Base-by-base conservation (phyloP, 768 basidiomycete species). In the Podaxis carcinomalis region DNA sequence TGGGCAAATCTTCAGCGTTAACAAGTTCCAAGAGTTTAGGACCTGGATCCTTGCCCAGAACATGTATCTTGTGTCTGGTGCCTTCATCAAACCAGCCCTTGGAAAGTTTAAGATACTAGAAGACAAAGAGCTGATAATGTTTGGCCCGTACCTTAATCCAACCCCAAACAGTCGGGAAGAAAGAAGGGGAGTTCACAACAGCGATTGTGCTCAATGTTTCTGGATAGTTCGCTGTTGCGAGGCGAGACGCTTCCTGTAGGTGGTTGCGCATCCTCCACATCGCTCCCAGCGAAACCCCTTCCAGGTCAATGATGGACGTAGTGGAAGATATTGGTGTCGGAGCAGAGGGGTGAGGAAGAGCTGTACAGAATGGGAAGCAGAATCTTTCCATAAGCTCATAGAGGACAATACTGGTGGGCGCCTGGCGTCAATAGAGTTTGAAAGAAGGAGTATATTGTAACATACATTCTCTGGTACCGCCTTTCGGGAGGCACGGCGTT, bases 121-220 rank as follows among this genome's bases (percentile, higher is more conserved):
- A 62, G 37, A 40, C 5, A 49, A 19, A 32, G 13, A 19, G 16
- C 35, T 13, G 35, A 16, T 32, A 32, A 32, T 9, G 7, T 25
- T 23, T 46, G 11, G 19, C 21, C 53, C 74, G 42, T 61, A 85
- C 88, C 78, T 90, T 91, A 69, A 93, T 79, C 92, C 92, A 93
- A 35, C 80, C 80, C 92, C 92, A 94, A 9, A 93, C 77, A 1
- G 87, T 90, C 2, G 88, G 83, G 72, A 94, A 94, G 77, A 92
- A 94, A 0, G 84, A 77, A 0, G 93, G 92, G 0, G 90, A 86
- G 64, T 93, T 93, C 57, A 94, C 85, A 57, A 94, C 73, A 10
- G 79, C 86, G 65, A 88, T 83, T 37, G 81, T 79, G 65, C 81
- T 75, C 44, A 92, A 75, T 0, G 90, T 91, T 71, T 93, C 92